Conservation (phyloP, 352 stramenopile species). For the Phytophthora multivora region DNA sequence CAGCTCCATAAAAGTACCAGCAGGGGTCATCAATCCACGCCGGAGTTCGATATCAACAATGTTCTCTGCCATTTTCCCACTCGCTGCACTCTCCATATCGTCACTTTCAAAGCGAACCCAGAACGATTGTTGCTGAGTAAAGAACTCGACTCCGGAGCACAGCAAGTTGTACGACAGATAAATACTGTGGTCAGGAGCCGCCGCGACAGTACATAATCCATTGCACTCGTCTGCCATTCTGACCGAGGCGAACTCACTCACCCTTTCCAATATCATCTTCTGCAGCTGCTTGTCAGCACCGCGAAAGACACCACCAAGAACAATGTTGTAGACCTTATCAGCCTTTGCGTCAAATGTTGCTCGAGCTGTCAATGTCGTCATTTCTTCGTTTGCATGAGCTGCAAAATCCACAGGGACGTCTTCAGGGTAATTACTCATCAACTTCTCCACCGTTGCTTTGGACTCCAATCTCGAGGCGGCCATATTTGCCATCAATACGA, state of each 20-base stretch:
- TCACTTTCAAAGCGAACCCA: constrained; percentile 59
- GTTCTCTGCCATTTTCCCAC: constrained; percentile 16
- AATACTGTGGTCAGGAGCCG: constrained; percentile 30
- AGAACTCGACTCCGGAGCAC: constrained; percentile 41
- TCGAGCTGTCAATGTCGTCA: constrained; percentile 8
- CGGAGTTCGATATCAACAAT: constrained; percentile 27
- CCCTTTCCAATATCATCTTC: constrained; percentile 29
- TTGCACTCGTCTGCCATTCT: constrained; percentile 42
- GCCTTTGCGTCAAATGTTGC: constrained; percentile 28
- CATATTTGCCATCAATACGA: constrained; percentile 46
- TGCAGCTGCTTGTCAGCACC: constrained; percentile 22
- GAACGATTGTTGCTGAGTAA: constrained; percentile 31
- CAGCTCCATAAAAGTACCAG: constrained; percentile 38
- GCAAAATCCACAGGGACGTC: background rate
- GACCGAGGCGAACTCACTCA: constrained; percentile 41
- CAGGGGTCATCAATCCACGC: constrained; percentile 41
- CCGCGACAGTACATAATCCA: constrained; percentile 53
- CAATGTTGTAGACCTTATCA: constrained; percentile 53
- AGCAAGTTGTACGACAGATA: constrained; percentile 48
- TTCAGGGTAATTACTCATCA: constrained; percentile 37
- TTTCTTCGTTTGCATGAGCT: background rate
- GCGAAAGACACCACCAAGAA: constrained; percentile 39
- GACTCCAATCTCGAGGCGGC: constrained; percentile 47
- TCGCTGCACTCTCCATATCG: constrained; percentile 41
- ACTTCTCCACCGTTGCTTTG: constrained; percentile 42